phyloP scores from a whole-genome alignment of 306 rosid genomes.

The Aeschynomene evenia region DNA sequence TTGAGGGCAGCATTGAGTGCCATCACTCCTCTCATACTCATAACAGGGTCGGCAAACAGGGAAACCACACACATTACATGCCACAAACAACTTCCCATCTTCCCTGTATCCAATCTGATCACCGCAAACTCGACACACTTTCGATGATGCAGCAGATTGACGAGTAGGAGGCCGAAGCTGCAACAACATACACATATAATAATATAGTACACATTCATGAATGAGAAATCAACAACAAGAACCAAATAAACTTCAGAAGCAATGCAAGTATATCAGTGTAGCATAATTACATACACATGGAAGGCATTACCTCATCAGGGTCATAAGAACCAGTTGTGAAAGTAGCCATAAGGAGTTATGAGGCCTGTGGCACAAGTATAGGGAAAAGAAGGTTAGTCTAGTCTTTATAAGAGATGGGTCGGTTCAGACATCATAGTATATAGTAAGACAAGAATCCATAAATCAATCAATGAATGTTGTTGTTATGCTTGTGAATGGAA shows the following conservation, averaged over 20 bases:
- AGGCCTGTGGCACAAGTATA: slow-evolving; percentile 55
- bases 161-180: slow-evolving; percentile 49
- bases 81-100: slow-evolving; percentile 72
- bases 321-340: slow-evolving; percentile 62
- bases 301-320: slow-evolving; percentile 54
- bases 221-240: not conserved
- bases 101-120: slow-evolving; percentile 81
- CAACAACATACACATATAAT: not conserved
- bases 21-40: slow-evolving; percentile 92
- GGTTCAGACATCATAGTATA: slow-evolving; percentile 28
- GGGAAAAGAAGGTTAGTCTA: slow-evolving; percentile 14
- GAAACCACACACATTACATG: slow-evolving; percentile 77
- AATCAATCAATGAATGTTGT: no score
- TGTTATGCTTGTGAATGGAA: slow-evolving; percentile 19
- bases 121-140: slow-evolving; percentile 71
- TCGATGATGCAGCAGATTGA: slow-evolving; percentile 40
- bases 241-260: not conserved
- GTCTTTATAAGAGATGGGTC: slow-evolving; percentile 53
- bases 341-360: slow-evolving; percentile 70
- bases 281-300: not conserved
- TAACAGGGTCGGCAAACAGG: slow-evolving; percentile 94
- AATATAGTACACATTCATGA: not conserved
- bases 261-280: not conserved
- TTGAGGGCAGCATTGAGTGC: slow-evolving; percentile 84
- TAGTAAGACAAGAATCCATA: slow-evolving; percentile 31